A percentile compares a stretch with the other conserved stretches of the same genome.
phyloP scores from a whole-genome alignment of 2,329 filamentous ascomycete genomes.

The Fusarium brachygibbosum region DNA sequence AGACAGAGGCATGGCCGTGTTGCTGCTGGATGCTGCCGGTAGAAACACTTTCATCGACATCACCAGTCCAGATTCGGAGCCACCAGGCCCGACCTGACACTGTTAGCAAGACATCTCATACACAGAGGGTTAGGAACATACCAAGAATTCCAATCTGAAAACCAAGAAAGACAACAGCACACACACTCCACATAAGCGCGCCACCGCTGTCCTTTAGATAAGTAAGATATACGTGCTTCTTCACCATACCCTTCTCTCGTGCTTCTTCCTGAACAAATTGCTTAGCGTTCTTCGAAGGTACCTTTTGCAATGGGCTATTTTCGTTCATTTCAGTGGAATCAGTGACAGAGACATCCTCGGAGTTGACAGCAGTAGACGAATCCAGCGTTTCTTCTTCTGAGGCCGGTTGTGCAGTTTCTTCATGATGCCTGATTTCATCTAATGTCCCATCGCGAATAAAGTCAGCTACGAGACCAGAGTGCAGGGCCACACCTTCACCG shows the following conservation, averaged over 20 bases:
- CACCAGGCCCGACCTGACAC: constrained; percentile 69
- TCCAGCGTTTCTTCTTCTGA: constrained; percentile 63
- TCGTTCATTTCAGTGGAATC: constrained; percentile 58
- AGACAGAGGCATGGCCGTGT: constrained; percentile 59
- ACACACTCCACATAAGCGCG: constrained; percentile 69
- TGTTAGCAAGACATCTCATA: constrained; percentile 11
- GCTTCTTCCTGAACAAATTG: constrained; percentile 83
- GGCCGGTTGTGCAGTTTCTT: constrained; percentile 61
- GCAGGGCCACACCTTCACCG: constrained; percentile 74
- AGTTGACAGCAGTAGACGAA: constrained; percentile 66
- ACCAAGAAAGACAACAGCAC: constrained; percentile 66
- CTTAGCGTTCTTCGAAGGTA: constrained; percentile 67
- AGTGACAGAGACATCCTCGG: constrained; percentile 61
- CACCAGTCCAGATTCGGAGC: constrained; percentile 72
- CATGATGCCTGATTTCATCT: constrained; percentile 69
- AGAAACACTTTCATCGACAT: constrained; percentile 28
- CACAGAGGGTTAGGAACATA: constrained; percentile 42
- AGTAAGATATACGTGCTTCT: constrained; percentile 73
- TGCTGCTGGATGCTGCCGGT: constrained; percentile 50
- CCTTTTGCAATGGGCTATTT: constrained; percentile 61
- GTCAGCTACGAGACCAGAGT: constrained; percentile 76
- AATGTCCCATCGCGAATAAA: constrained; percentile 69
- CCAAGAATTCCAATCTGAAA: constrained; percentile 69
- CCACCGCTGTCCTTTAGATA: constrained; percentile 79
- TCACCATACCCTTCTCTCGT: constrained; percentile 78